phyloP scores from a whole-genome alignment of 192 early-diverging fungal species.

The Backusella westeae region DNA sequence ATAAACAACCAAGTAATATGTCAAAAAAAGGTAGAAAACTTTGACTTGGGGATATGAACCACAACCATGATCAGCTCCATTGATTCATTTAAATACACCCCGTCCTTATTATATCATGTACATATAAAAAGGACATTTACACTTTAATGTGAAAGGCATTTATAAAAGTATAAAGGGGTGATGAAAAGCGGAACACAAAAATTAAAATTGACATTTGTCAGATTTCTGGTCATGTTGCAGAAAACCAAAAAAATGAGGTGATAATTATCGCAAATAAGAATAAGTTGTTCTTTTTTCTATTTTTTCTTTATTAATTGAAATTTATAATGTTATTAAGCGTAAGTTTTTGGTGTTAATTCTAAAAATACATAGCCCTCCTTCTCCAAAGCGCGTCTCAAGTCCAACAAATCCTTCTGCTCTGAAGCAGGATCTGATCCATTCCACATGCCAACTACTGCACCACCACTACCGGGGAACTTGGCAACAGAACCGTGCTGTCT shows the following conservation, averaged over 20 bases:
- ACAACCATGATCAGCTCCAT: neutral
- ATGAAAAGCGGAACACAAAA: neutral
- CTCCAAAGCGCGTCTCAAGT: constrained; percentile 33
- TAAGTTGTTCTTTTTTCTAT: neutral
- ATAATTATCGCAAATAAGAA: neutral
- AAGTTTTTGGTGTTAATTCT: constrained; percentile 13
- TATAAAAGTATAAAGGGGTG: too few relatives aligned
- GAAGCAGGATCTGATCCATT: constrained; percentile 18
- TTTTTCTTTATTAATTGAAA: neutral
- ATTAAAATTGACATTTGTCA: neutral
- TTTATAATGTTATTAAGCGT: neutral
- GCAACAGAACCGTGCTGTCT: constrained; percentile 43
- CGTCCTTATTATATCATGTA: too few relatives aligned
- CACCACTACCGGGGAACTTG: constrained; percentile 61
- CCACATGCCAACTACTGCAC: constrained; percentile 59
- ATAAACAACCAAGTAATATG: neutral
- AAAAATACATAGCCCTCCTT: constrained; percentile 44
- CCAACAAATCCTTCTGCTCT: constrained; percentile 13
- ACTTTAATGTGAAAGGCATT: too few relatives aligned
- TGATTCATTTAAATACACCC: neutral
- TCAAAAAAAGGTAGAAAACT: too few relatives aligned
- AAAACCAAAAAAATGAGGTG: neutral
- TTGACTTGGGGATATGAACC: neutral
- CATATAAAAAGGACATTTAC: too few relatives aligned
- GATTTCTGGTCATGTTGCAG: neutral